Percentiles rank a stretch among this genome's conserved stretches.
Evolutionary conservation across 2,329 filamentous ascomycete genomes (phyloP).

Genomic region (Botrytis byssoidea): DNA sequence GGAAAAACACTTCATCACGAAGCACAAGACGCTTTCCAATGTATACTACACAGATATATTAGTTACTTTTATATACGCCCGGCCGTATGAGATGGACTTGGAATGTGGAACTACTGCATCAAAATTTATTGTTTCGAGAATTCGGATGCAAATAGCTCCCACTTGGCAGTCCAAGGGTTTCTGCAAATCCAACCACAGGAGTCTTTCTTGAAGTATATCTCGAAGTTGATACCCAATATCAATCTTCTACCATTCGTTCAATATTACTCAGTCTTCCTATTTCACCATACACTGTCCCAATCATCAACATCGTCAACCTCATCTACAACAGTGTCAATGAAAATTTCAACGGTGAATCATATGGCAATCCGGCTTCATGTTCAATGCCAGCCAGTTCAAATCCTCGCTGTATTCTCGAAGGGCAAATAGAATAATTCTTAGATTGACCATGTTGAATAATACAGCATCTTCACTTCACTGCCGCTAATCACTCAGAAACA

Average conservation of each 20-base stretch:
- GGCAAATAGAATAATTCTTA: not conserved
- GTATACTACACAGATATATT: accelerated
- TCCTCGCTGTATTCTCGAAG: accelerated
- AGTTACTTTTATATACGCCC: not conserved
- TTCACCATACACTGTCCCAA: not conserved
- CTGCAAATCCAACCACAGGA: accelerated
- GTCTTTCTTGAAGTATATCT: accelerated
- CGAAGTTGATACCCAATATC: not conserved
- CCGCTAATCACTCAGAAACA: not conserved
- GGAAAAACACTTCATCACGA: not conserved
- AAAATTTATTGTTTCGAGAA: not conserved
- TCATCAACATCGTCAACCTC: too few species aligned
- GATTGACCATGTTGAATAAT: not conserved
- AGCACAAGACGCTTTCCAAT: accelerated
- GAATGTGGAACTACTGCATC: not conserved
- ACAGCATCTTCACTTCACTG: not conserved
- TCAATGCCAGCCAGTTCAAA: accelerated
- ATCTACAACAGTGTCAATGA: not conserved
- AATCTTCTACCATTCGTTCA: not conserved
- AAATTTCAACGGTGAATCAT: not conserved
- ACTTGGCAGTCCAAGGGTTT: not conserved
- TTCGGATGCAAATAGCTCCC: not conserved
- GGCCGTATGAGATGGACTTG: accelerated
- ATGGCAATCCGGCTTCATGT: not conserved
- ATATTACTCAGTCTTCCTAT: not conserved